Base-by-base conservation (phyloP, 2,329 filamentous ascomycete genomes). In the Aspergillus phoenicis region DNA sequence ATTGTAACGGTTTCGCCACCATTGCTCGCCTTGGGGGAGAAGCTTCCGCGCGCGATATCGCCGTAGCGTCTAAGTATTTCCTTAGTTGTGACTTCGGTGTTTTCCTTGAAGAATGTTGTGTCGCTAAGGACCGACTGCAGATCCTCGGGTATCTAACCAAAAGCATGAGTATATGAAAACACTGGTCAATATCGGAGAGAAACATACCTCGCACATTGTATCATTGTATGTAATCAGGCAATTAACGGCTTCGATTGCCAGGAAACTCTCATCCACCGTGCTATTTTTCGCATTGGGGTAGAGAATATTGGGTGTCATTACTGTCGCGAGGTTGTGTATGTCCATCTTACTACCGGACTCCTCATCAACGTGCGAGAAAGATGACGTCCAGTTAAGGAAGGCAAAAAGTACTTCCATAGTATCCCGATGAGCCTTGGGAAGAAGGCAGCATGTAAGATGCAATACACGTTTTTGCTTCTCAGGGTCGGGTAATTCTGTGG, bases 331-430 rank as follows among this genome's bases (percentile, higher is more conserved):
- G 72, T 99, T 99, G 81, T 96, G 93, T 57, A 96, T 91, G 75
- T 99, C 95, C 95, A 99, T 99, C 83, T 98, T 97, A 69, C 94
- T 97, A 26, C 95, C 95, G 22, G 90, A 91, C 74, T 99, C 95
- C 71, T 99, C 95, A 70, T 99, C 95, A 13, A 99, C 89, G 72
- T 97, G 93, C 64, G 96, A 94, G 81, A 99, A 99, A 1, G 93
- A 97, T 4, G 93, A 93, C 5, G 93, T 92, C 94, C 95, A 99
- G 72, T 97, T 97, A 51, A 99, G 84, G 83, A 99, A 99, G 54
- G 89, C 91, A 79, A 97, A 98, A 1, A 99, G 79, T 45, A 99
- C 93, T 78, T 99, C 95, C 77, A 99, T 88, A 17, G 91, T 93
- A 76, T 99, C 95, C 62, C 95, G 87, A 74, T 99, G 93, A 53